Conservation (phyloP, 306 rosid species). For the Citrullus amarus region DNA sequence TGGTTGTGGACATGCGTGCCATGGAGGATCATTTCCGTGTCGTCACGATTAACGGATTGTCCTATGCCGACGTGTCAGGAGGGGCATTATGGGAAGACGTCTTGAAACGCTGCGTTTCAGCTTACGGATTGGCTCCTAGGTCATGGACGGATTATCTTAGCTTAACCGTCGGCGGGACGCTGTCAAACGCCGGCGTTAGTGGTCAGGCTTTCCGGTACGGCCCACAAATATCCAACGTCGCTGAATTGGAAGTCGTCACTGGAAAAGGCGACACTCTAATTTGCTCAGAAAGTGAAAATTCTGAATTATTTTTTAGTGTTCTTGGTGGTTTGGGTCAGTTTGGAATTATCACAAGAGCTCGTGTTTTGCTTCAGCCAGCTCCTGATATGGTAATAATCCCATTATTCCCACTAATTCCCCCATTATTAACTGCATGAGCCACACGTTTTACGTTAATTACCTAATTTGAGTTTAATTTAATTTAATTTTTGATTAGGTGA, state of each 20-base stretch:
- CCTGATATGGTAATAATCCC: constrained; percentile 53
- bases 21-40: constrained; percentile 31
- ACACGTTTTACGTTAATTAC: constrained; percentile 18
- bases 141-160: constrained; percentile 93
- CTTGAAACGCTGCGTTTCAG: constrained; percentile 44
- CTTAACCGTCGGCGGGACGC: constrained; percentile 85
- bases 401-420: background rate
- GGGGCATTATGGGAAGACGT: constrained; percentile 99
- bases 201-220: constrained; percentile 93
- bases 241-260: constrained; percentile 73
- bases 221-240: constrained; percentile 77
- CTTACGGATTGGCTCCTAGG: constrained; percentile 48
- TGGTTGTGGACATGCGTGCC: constrained; percentile 80
- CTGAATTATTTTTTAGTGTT: constrained; percentile 53
- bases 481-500: constrained; percentile 41
- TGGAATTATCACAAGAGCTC: constrained; percentile 75
- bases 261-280: constrained; percentile 63
- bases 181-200: constrained; percentile 93
- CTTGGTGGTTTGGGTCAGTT: constrained; percentile 96
- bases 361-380: constrained; percentile 54
- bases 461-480: background rate
- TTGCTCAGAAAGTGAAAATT: constrained; percentile 55
- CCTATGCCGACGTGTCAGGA: constrained; percentile 64
- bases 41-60: constrained; percentile 10
- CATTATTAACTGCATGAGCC: constrained; percentile 6